A percentile compares a stretch with the other conserved stretches of the same genome.
phyloP scores from a whole-genome alignment of 257 asterid genomes.

The Nicotiana tomentosiformis region DNA sequence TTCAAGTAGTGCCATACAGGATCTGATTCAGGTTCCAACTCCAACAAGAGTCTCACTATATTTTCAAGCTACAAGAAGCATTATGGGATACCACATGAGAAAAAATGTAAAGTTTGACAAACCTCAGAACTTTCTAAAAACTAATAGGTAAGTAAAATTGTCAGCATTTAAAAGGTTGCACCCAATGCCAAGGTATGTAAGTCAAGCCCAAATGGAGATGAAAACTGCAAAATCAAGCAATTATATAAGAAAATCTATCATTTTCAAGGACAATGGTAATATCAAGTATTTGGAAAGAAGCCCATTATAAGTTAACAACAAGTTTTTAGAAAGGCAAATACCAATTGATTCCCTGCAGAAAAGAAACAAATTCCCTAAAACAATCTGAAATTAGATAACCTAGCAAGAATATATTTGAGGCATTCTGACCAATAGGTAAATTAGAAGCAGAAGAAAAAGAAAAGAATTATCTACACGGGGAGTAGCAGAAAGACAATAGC shows the following conservation, averaged over 20 bases:
- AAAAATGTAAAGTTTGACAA: neutral
- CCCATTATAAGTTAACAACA: too few species aligned
- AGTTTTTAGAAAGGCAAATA: too few species aligned
- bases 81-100: conserved; percentile 14
- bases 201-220: neutral
- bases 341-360: neutral
- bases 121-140: neutral
- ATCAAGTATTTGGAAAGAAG: neutral
- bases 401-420: neutral
- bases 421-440: too few species aligned
- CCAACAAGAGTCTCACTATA: conserved; percentile 83
- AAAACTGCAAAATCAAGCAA: neutral
- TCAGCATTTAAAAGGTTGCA: neutral
- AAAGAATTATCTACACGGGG: too few species aligned
- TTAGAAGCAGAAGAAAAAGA: too few species aligned
- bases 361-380: neutral
- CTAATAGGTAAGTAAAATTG: neutral
- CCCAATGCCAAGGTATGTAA: neutral
- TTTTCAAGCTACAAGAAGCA: conserved; percentile 86
- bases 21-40: conserved; percentile 96
- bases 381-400: neutral
- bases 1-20: conserved; percentile 91
- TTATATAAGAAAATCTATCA: neutral
- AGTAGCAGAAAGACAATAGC: too few species aligned
- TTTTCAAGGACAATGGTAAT: neutral